A percentile compares a stretch with the other conserved stretches of the same genome.
These are phyloP conservation scores for Breynia disticha DNA, from an alignment of 441 rosid genomes.

Conservation along the genomic window DNA sequence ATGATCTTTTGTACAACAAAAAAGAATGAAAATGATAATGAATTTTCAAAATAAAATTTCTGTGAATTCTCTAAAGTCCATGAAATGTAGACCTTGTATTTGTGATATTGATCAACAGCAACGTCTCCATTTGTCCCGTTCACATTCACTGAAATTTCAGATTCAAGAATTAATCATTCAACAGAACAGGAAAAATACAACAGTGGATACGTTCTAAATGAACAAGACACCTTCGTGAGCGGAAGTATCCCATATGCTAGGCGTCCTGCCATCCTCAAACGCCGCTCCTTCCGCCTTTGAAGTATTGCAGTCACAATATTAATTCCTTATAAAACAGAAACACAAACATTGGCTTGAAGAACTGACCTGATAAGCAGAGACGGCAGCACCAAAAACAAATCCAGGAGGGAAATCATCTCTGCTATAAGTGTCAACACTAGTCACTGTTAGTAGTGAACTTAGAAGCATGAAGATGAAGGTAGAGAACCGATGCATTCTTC, in stretches of 20 bases:
- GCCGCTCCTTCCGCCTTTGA: slow-evolving; percentile 22
- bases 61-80: too few relatives aligned
- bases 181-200: too few relatives aligned
- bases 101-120: slow-evolving; percentile 61
- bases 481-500: too few relatives aligned
- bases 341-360: not conserved
- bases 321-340: not conserved
- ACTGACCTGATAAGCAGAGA: slow-evolving; percentile 60
- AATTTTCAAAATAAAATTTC: too few relatives aligned
- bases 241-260: slow-evolving; percentile 57
- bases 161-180: too few relatives aligned
- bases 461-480: too few relatives aligned
- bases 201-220: not conserved
- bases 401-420: too few relatives aligned
- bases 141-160: slow-evolving; percentile 20
- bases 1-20: too few relatives aligned
- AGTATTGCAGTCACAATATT: not conserved
- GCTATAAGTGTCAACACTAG: too few relatives aligned
- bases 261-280: slow-evolving; percentile 49
- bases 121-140: slow-evolving; percentile 35
- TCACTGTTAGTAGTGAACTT: too few relatives aligned
- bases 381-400: slow-evolving; percentile 49
- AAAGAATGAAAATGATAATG: too few relatives aligned
- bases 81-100: slow-evolving; percentile 66
- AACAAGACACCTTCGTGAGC: slow-evolving; percentile 25